Evolutionary conservation across 768 basidiomycete species (phyloP), one percentile per base, ranked within the genome.

Genomic region (Dentipellis fragilis): DNA sequence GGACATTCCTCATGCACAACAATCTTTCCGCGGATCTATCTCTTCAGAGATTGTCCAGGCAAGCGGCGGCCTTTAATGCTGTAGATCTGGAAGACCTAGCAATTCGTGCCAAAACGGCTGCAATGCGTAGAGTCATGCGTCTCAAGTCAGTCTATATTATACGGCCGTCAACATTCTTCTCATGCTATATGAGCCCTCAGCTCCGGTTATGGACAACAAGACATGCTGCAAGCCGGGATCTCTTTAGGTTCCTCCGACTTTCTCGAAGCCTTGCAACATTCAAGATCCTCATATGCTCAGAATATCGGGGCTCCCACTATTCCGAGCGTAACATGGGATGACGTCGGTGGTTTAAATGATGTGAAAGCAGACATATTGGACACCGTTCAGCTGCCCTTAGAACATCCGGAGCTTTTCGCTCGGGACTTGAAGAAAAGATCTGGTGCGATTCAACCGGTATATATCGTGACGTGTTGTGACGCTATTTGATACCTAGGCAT

Each of bases 251-350:
- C 75, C 0, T 73, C 73, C 42, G 92, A 97, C 65, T 85, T 98
- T 62, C 79, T 85, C 3, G 55, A 61, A 14, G 92, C 91, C 0
- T 74, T 98, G 17, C 74, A 76, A 11, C 79, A 83, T 58, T 87
- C 88, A 11, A 75, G 93, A 54, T 71, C 79, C 10, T 79, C 87
- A 0, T 94, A 94, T 68, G 87, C 90, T 8, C 90, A 93, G 66
- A 91, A 80, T 64, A 95, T 98, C 57, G 95, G 94, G n/a, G 92
- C 93, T 22, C 96, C 96, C 0, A 93, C 88, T 62, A 99, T 99
- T 37, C 96, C 96, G 1, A 87, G 78, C 59, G 93, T 99, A 0
- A 80, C 87, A 0, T 99, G 96, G 96, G 93, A 97, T 67, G 96
- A 99, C 67, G 87, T 99, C 11, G 96, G 96, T 23, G 96, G 96